A percentile compares a stretch with the other conserved stretches of the same genome.
Evolutionary conservation across 208 protist genomes (phyloP).

Genomic region (Trypanosoma caninum): DNA sequence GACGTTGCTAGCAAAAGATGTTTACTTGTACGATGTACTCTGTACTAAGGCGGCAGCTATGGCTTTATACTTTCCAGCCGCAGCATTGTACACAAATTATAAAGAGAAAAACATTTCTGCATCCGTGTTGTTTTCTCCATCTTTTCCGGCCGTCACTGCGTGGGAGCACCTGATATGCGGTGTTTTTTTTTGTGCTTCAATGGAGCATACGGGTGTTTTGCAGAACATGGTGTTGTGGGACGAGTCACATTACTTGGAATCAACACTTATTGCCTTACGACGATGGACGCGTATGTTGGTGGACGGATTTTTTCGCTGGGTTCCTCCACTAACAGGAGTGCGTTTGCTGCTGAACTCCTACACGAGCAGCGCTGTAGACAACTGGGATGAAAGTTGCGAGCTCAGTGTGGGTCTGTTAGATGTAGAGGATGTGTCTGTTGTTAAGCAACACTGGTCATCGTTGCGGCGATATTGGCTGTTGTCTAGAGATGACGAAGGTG

Average conservation of each 20-base stretch:
- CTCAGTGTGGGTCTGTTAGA: conserved; percentile 2
- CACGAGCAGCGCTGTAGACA: neutral
- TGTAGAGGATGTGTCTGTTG: neutral
- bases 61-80: neutral
- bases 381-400: neutral
- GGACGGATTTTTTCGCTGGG: conserved; percentile 13
- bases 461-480: conserved; percentile 1
- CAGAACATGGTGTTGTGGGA: neutral
- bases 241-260: neutral
- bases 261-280: neutral
- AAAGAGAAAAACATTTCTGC: neutral
- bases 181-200: neutral
- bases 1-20: neutral
- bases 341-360: neutral
- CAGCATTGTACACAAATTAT: neutral
- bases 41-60: neutral
- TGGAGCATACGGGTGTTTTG: neutral
- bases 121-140: neutral
- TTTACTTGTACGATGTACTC: conserved; percentile 9
- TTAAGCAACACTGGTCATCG: conserved; percentile 1
- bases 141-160: neutral
- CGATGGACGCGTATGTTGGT: conserved; percentile 1
- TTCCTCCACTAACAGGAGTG: conserved; percentile 4
- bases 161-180: conserved; percentile 9
- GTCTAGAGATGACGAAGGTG: neutral